These are phyloP conservation scores for Hamamelis virginiana DNA, from an alignment of 164 flowering plant genomes.

Conservation along the genomic window DNA sequence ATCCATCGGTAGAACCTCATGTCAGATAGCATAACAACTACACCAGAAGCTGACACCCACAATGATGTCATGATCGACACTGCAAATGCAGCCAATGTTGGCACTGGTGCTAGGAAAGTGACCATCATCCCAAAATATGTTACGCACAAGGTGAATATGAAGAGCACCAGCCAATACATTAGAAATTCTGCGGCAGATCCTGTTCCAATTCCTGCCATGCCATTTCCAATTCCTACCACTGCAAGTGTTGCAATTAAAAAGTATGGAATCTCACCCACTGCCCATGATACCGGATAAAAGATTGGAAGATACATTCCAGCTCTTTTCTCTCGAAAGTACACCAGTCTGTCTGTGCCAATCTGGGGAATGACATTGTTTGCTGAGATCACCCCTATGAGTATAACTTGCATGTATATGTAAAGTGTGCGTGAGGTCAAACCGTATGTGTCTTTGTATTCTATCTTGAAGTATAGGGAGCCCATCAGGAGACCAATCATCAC, in stretches of 20 bases:
- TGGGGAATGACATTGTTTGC: conserved; percentile 35
- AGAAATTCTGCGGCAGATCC: conserved; percentile 24
- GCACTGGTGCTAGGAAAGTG: conserved; percentile 31
- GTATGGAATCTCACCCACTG: conserved; percentile 31
- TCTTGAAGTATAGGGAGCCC: conserved; percentile 33
- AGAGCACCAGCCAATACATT: conserved; percentile 30
- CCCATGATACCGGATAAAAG: conserved; percentile 34
- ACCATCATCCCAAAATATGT: conserved; percentile 37
- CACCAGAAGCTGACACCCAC: conserved; percentile 38
- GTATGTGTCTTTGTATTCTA: conserved; percentile 23
- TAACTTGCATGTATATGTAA: conserved; percentile 34
- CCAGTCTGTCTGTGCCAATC: conserved; percentile 31
- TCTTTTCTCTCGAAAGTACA: conserved; percentile 30
- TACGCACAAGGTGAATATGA: conserved; percentile 27
- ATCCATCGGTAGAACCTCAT: conserved; percentile 30
- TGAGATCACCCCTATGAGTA: conserved; percentile 33
- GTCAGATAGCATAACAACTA: conserved; percentile 29
- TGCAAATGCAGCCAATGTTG: conserved; percentile 33
- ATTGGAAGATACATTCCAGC: conserved; percentile 30
- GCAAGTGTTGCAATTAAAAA: conserved; percentile 30
- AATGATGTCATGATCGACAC: conserved; percentile 33
- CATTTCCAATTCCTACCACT: conserved; percentile 29
- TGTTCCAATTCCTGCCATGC: conserved; percentile 35
- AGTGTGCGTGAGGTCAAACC: conserved; percentile 27
- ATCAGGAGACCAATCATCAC: conserved; percentile 27